Conservation (phyloP, 139 green algal genomes). For the Chlamydomonas applanata region DNA sequence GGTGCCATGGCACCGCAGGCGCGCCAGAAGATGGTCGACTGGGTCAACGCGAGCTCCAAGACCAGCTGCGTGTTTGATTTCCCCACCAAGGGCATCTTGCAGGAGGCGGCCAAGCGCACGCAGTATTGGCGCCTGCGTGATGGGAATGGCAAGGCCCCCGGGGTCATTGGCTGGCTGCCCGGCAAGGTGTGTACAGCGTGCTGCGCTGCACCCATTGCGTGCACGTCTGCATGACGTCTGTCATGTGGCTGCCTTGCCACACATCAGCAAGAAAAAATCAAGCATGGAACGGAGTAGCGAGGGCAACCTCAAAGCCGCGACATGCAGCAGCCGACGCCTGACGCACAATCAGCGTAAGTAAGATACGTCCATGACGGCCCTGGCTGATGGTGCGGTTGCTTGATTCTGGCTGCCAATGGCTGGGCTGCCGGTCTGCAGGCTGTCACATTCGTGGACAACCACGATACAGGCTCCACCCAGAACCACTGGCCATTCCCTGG, state of each 20-base stretch:
- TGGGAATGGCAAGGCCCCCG: conserved; percentile 65
- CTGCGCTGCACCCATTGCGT: conserved; percentile 3
- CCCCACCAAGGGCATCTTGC: conserved; percentile 45
- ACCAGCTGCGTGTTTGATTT: conserved; percentile 24
- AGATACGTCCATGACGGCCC: too few relatives aligned
- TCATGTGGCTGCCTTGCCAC: too few relatives aligned
- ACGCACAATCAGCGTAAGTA: too few relatives aligned
- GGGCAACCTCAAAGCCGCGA: too few relatives aligned
- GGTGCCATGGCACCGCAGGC: background rate
- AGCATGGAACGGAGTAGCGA: too few relatives aligned
- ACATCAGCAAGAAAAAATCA: too few relatives aligned
- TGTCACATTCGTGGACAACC: conserved; percentile 88
- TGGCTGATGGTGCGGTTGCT: too few relatives aligned
- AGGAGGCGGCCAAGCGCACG: conserved; percentile 43
- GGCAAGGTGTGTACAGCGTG: background rate
- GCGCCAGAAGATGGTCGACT: conserved; percentile 15
- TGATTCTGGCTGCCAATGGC: too few relatives aligned
- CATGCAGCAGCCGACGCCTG: too few relatives aligned
- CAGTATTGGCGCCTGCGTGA: conserved; percentile 71
- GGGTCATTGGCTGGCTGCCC: conserved; percentile 90
- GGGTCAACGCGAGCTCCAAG: conserved; percentile 13
- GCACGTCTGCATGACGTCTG: too few relatives aligned
- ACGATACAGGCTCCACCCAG: conserved; percentile 61
- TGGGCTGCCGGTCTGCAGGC: conserved; percentile 15
- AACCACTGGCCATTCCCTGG: conserved; percentile 81